Evolutionary conservation across 2,329 filamentous ascomycete genomes (phyloP), one percentile per base, ranked within the genome.

Genomic region (Ustulina deusta): DNA sequence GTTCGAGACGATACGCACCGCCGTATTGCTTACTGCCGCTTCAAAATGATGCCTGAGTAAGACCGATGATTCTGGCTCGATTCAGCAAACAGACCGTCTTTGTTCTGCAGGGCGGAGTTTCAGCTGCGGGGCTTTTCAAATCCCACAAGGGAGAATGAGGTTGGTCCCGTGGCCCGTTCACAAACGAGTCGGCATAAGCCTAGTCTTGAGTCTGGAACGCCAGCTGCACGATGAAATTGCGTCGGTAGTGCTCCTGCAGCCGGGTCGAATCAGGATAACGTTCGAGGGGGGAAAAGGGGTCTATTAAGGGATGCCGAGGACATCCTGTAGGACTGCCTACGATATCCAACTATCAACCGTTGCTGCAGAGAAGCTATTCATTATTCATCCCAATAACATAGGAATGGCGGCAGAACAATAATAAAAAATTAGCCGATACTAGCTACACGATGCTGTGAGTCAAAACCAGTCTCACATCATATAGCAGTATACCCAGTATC

Each of bases 171-270:
- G 56, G 56, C 36, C 32, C 42, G 29, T 55, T 22, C 22, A 34
- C 44, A 46, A 32, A 55, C 38, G 56, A 60, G 61, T 52, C 61
- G 56, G 46, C 49, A 54, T 54, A 46, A 38, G 62, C 40, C 42
- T 51, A 20, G 29, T 32, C 25, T n/a, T 58, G 48, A 56, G 65
- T 51, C 58, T 70, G 69, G 62, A 64, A 68, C 62, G 59, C 59
- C 56, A 63, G 57, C 63, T 69, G 65, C 65, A 65, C 63, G 70
- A 69, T 65, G 65, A 69, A 70, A 70, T 72, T 72, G 61, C 65
- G 55, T 69, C 70, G 70, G 70, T 70, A 71, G 60, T 70, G 62
- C 65, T 69, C 48, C 64, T 68, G 69, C 61, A 59, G 57, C 56
- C 42, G 48, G 51, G 42, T 52, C 59, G 40, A 59, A 63, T 63